Evolutionary conservation across 495 filamentous ascomycete genomes (phyloP), one percentile per base, ranked within the genome.

Genomic region (Lasiosphaeria miniovina): DNA sequence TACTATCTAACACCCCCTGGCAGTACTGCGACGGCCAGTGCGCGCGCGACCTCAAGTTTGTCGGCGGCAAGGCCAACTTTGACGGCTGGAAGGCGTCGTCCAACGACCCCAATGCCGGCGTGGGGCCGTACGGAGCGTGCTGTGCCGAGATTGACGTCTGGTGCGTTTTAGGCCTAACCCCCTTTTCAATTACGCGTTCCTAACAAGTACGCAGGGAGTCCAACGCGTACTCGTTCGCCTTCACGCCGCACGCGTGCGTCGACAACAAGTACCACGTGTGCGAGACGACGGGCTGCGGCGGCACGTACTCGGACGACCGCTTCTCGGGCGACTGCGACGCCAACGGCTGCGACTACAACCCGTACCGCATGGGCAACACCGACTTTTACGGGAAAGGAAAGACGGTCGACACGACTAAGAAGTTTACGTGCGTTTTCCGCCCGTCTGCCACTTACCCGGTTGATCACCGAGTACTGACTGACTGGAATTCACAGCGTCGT

Each of bases 281-380:
- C 74, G 75, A 77, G 36, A 74, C 55, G 1, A 61, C 66, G 59
- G 58, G 12, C 24, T 83, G 80, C 66, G 80, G 80, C 56, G 80
- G 80, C 36, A 82, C 78, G 9, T 83, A 83, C 71, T 80, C 76
- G 7, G 72, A 74, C 12, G 71, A 77, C 68, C 73, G 80, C 64
- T 83, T 79, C 67, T 74, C 74, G 54, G 85, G 82, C 52, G 78
- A 82, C 58, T 92, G 89, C 67, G 90, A 93, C 65, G 84, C 89
- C 62, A 86, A 81, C 72, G 78, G 78, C 54, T 92, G 89, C 72
- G 88, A 90, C 65, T 90, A 87, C 81, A 92, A 92, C 82, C 80
- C 86, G 6, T 90, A 85, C 81, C 82, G 82, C 61, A 78, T 84
- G 76, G 87, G 87, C 53, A 79, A 83, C 73, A 74, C 69, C 33